These are phyloP conservation scores for Cymodocea nodosa DNA, from an alignment of 116 monocot species.

Conservation along the genomic window DNA sequence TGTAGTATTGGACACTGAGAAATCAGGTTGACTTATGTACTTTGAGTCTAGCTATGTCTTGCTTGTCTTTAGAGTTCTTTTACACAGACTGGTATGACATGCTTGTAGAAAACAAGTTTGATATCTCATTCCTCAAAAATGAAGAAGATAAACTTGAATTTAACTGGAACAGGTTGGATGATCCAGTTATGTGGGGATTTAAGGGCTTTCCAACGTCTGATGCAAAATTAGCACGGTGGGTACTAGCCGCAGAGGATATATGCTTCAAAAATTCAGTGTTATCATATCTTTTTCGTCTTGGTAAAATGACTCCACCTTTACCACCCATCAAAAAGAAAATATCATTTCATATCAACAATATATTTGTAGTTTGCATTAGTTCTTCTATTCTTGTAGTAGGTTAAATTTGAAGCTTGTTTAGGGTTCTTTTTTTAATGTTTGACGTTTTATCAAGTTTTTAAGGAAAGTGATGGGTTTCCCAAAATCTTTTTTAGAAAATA, in stretches of 20 bases:
- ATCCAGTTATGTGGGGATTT: constrained; percentile 97
- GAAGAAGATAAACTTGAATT: background rate
- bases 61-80: too few species aligned
- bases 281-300: constrained; percentile 84
- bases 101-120: background rate
- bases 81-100: too few species aligned
- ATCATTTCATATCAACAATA: too few species aligned
- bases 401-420: background rate
- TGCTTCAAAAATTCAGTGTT: constrained; percentile 78
- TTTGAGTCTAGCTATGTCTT: too few species aligned
- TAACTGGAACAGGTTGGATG: constrained; percentile 64
- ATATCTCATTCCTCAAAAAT: background rate
- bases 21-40: too few species aligned
- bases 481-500: too few species aligned
- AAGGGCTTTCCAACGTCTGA: constrained; percentile 71
- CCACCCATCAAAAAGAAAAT: too few species aligned
- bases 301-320: constrained; percentile 15
- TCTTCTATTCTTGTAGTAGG: background rate
- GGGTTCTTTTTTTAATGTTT: background rate
- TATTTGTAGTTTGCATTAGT: too few species aligned
- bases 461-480: too few species aligned
- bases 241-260: constrained; percentile 88
- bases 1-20: too few species aligned
- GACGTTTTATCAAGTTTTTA: too few species aligned
- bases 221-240: constrained; percentile 79